These are phyloP conservation scores for Macadamia tetraphylla DNA, from an alignment of 164 flowering plant species.

Conservation along the genomic window DNA sequence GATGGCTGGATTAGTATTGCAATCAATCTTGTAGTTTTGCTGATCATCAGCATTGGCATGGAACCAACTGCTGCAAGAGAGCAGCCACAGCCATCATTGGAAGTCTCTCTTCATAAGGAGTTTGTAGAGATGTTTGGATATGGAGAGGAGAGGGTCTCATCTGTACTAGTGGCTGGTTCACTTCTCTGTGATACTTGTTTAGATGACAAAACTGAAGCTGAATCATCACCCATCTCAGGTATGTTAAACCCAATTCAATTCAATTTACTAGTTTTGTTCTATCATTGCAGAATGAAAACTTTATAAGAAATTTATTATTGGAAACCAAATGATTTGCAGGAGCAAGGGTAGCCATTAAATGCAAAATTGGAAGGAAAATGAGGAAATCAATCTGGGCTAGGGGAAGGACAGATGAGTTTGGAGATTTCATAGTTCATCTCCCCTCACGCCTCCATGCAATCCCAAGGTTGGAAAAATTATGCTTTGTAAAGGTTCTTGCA, in stretches of 20 bases:
- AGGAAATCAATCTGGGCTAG: conserved; percentile 21
- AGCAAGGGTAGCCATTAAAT: conserved; percentile 48
- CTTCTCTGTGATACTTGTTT: conserved; percentile 42
- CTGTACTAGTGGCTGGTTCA: conserved; percentile 62
- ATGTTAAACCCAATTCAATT: not conserved
- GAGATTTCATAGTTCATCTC: conserved; percentile 73
- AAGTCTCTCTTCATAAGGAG: conserved; percentile 34
- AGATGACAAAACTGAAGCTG: conserved; percentile 21
- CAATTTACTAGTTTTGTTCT: too few species aligned
- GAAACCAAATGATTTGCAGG: conserved; percentile 32
- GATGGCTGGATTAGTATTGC: conserved; percentile 15
- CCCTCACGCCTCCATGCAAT: conserved; percentile 81
- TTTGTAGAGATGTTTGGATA: conserved; percentile 64
- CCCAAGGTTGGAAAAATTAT: conserved; percentile 45
- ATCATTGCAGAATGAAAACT: too few species aligned
- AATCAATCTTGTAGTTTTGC: conserved; percentile 15
- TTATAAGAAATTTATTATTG: too few species aligned
- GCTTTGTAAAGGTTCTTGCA: conserved; percentile 39
- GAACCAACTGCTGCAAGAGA: conserved; percentile 13
- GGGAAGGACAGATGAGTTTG: conserved; percentile 57
- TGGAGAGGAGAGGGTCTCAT: conserved; percentile 89
- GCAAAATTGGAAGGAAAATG: conserved; percentile 28
- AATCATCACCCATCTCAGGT: conserved; percentile 57
- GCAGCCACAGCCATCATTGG: conserved; percentile 19
- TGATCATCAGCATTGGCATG: conserved; percentile 9